Percentiles rank a stretch among this genome's conserved stretches.
phyloP scores from a whole-genome alignment of 2,329 filamentous ascomycete genomes.

The Monosporascus sp. region DNA sequence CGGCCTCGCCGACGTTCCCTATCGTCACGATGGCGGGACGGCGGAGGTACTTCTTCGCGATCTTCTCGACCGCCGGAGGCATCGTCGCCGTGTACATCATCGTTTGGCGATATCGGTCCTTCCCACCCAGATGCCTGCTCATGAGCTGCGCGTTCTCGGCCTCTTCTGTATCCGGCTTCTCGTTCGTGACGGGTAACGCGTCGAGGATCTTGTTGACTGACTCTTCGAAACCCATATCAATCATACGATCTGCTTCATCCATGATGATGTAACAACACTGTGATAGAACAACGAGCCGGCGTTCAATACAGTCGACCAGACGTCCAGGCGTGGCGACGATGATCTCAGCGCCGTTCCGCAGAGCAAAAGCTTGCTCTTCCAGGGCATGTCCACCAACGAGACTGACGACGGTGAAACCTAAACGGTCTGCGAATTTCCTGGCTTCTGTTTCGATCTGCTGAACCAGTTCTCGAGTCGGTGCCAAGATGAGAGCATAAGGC shows the following conservation, averaged over 20 bases:
- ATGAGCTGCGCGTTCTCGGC: slow-evolving; percentile 85
- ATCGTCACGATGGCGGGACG: slow-evolving; percentile 92
- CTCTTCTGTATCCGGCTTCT: slow-evolving; percentile 90
- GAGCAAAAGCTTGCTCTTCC: slow-evolving; percentile 85
- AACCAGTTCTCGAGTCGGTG: slow-evolving; percentile 92
- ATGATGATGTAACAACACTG: slow-evolving; percentile 99
- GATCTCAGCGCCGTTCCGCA: slow-evolving; percentile 91
- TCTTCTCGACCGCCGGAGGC: slow-evolving; percentile 86
- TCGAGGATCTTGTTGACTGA: slow-evolving; percentile 96
- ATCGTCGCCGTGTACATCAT: slow-evolving; percentile 99
- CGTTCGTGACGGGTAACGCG: slow-evolving; percentile 83
- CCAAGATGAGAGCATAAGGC: slow-evolving; percentile 93
- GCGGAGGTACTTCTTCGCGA: slow-evolving; percentile 93
- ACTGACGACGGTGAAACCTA: slow-evolving; percentile 92
- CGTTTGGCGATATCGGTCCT: slow-evolving; percentile 84
- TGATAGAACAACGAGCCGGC: slow-evolving; percentile 82
- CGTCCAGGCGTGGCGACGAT: slow-evolving; percentile 98
- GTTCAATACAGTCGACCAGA: slow-evolving; percentile 93
- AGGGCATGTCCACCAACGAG: slow-evolving; percentile 96
- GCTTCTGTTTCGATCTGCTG: slow-evolving; percentile 97
- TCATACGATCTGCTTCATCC: slow-evolving; percentile 99
- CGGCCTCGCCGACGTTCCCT: slow-evolving; percentile 88
- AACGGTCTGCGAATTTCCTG: slow-evolving; percentile 80
- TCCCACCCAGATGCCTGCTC: slow-evolving; percentile 68
- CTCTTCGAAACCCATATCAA: slow-evolving; percentile 96